Percentiles rank a stretch among this genome's conserved stretches.
Conservation (phyloP, 2,329 filamentous ascomycete genomes). For the Westerdykella ornata region DNA sequence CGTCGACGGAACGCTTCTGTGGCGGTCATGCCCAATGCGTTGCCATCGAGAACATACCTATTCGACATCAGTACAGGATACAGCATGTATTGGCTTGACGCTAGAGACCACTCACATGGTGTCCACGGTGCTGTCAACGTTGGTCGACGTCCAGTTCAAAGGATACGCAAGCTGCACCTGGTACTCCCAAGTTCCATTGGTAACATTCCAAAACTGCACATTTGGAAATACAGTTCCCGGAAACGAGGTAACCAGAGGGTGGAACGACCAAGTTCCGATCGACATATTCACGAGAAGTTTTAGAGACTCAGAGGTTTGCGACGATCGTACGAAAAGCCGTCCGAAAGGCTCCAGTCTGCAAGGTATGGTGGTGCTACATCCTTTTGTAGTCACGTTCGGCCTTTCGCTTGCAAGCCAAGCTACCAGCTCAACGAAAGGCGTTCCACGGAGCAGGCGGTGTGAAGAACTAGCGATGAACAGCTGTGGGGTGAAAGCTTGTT, state of each 20-base stretch:
- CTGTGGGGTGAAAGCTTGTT: not conserved
- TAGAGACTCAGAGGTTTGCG: not conserved
- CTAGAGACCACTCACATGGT: conserved; percentile 22
- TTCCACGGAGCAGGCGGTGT: not conserved
- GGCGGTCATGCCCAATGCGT: conserved; percentile 23
- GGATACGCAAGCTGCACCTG: conserved; percentile 31
- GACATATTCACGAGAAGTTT: conserved; percentile 4
- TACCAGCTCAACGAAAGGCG: too few species aligned
- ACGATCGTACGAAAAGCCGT: not conserved
- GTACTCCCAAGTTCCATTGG: conserved; percentile 31
- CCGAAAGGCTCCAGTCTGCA: not conserved
- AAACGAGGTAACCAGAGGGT: conserved; percentile 20
- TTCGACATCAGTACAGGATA: conserved; percentile 2
- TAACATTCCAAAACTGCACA: conserved; percentile 24
- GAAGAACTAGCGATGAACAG: not conserved
- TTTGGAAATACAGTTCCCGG: conserved; percentile 24
- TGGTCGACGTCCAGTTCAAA: conserved; percentile 26
- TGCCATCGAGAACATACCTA: conserved; percentile 31
- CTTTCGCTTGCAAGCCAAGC: not conserved
- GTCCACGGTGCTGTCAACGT: conserved; percentile 20
- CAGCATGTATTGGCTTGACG: not conserved
- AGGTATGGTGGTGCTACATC: not conserved
- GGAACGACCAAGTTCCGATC: conserved; percentile 25
- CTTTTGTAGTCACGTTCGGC: conserved; percentile 3
- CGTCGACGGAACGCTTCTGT: conserved; percentile 26